Evolutionary conservation across 2,329 filamentous ascomycete species (phyloP).

Genomic region (Curvularia spicifera): DNA sequence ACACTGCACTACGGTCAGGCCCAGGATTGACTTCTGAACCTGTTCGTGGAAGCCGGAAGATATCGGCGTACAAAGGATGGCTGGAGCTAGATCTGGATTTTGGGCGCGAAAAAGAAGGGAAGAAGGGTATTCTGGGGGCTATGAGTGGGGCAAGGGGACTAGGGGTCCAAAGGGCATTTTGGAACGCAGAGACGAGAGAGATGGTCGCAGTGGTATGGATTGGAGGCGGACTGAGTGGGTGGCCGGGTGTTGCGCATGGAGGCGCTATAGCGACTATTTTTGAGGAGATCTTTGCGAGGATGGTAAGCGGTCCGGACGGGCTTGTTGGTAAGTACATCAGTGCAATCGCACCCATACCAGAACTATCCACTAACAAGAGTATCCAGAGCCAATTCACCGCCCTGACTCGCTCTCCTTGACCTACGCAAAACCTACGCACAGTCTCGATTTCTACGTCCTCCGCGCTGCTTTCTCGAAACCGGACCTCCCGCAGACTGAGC

Average conservation of each 20-base stretch:
- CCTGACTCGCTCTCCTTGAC: constrained; percentile 57
- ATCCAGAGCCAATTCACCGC: constrained; percentile 33
- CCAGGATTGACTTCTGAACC: constrained; percentile 13
- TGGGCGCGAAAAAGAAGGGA: constrained; percentile 24
- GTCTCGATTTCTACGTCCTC: constrained; percentile 69
- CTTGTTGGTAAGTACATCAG: constrained; percentile 33
- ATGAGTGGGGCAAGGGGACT: constrained; percentile 51
- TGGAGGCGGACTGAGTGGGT: constrained; percentile 69
- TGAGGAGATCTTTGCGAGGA: constrained; percentile 72
- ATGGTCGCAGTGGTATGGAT: constrained; percentile 71
- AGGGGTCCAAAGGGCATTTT: constrained; percentile 67
- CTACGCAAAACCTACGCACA: constrained; percentile 67
- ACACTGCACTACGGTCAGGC: constrained; percentile 28
- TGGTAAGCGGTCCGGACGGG: constrained; percentile 60
- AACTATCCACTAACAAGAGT: background rate
- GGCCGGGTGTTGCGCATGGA: constrained; percentile 75
- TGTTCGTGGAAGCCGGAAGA: constrained; percentile 11
- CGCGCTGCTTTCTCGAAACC: constrained; percentile 53
- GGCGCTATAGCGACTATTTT: constrained; percentile 72
- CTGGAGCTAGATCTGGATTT: constrained; percentile 40
- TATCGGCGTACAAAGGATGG: constrained; percentile 35
- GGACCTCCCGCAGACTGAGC: constrained; percentile 32
- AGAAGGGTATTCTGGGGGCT: constrained; percentile 38
- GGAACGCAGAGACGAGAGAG: constrained; percentile 64
- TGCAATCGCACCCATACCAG: background rate